These are phyloP conservation scores for Hanseniaspora pseudoguilliermondii DNA, from an alignment of 805 yeast genomes.

Conservation along the genomic window DNA sequence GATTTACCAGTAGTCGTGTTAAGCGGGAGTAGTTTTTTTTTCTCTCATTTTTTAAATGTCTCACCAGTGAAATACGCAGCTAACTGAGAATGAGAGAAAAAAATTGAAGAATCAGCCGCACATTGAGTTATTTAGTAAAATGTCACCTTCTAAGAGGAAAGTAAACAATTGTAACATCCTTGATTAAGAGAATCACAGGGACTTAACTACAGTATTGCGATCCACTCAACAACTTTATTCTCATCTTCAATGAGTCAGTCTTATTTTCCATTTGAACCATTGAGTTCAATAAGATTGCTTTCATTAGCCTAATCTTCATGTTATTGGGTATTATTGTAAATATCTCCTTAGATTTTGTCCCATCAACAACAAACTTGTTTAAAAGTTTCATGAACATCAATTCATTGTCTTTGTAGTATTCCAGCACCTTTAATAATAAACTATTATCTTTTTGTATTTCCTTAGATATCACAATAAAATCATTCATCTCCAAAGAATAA, in stretches of 20 bases:
- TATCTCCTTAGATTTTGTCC: neutral
- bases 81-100: neutral
- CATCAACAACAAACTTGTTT: neutral
- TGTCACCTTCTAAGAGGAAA: no score
- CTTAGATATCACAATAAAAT: neutral
- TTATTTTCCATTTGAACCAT: neutral
- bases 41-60: neutral
- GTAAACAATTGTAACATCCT: no score
- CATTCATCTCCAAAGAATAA: neutral
- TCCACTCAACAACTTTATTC: neutral
- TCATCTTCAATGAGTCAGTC: neutral
- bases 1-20: no score
- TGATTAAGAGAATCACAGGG: no score
- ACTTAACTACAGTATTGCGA: neutral
- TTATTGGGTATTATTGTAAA: neutral
- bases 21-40: neutral
- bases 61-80: no score
- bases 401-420: neutral
- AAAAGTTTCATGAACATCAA: neutral
- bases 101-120: neutral
- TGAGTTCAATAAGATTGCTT: neutral
- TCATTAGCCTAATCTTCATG: neutral
- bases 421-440: neutral
- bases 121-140: neutral
- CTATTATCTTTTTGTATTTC: neutral